Evolutionary conservation across 495 filamentous ascomycete species (phyloP).

Genomic region (Annulohypoxylon stygium): DNA sequence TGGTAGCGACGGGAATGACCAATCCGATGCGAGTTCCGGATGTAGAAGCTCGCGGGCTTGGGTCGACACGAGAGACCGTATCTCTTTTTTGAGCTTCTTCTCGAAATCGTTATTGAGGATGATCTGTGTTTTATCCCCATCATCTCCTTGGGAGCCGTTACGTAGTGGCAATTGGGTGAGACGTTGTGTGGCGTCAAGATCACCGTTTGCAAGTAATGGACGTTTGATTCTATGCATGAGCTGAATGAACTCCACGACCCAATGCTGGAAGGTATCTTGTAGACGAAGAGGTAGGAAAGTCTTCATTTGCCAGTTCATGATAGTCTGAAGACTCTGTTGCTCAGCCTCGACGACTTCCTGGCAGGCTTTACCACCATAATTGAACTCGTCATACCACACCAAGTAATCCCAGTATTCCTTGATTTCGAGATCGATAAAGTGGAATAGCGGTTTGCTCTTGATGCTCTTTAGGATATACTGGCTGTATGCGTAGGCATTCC

Average conservation of each 20-base stretch:
- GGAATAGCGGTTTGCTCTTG: conserved; percentile 92
- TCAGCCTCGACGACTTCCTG: conserved; percentile 84
- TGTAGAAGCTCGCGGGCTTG: conserved; percentile 93
- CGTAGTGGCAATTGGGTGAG: conserved; percentile 79
- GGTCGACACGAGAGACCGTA: conserved; percentile 79
- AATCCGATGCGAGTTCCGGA: conserved; percentile 87
- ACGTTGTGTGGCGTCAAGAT: conserved; percentile 72
- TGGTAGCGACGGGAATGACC: conserved; percentile 85
- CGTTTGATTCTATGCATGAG: conserved; percentile 90
- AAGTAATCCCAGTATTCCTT: conserved; percentile 99
- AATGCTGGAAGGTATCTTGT: conserved; percentile 89
- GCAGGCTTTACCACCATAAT: conserved; percentile 95
- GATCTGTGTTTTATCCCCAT: conserved; percentile 68
- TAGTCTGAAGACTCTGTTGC: conserved; percentile 85
- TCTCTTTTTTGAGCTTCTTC: conserved; percentile 90
- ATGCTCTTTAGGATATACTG: conserved; percentile 98
- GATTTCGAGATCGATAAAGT: conserved; percentile 97
- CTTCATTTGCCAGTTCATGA: conserved; percentile 98
- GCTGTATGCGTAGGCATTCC: conserved; percentile 95
- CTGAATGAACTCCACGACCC: conserved; percentile 94
- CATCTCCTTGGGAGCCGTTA: conserved; percentile 69
- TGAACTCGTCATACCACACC: conserved; percentile 99
- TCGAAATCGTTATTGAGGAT: conserved; percentile 83
- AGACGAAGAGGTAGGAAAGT: conserved; percentile 86
- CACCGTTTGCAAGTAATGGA: conserved; percentile 63